A percentile compares a stretch with the other conserved stretches of the same genome.
Evolutionary conservation across 164 flowering plant genomes (phyloP).

Genomic region (Platanus orientalis): DNA sequence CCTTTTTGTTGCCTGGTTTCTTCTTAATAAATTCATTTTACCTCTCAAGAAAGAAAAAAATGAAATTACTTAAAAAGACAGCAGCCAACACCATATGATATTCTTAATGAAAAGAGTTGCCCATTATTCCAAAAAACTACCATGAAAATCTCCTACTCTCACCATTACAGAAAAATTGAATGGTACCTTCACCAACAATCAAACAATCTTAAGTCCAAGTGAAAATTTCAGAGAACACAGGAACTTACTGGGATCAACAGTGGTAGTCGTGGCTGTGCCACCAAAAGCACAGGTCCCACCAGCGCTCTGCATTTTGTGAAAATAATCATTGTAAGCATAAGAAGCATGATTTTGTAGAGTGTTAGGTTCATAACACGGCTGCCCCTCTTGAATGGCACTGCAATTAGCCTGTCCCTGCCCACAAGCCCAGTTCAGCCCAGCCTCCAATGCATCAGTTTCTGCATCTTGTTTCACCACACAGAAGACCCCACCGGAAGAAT

Average conservation of each 20-base stretch:
- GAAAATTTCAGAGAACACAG: neutral
- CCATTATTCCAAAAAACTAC: too few species aligned
- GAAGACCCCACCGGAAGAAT: constrained; percentile 35
- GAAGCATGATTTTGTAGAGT: constrained; percentile 65
- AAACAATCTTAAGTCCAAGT: neutral
- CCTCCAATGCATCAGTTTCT: constrained; percentile 46
- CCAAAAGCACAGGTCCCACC: constrained; percentile 91
- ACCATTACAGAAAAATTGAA: neutral
- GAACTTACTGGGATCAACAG: constrained; percentile 78
- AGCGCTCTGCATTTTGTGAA: constrained; percentile 48
- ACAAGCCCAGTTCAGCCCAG: constrained; percentile 91
- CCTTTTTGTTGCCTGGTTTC: too few species aligned
- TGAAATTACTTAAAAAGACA: too few species aligned
- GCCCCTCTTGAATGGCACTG: constrained; percentile 63
- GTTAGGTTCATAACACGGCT: constrained; percentile 65
- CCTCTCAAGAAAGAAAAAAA: too few species aligned
- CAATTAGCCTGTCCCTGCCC: constrained; percentile 80
- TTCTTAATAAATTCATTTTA: too few species aligned
- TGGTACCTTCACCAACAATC: too few species aligned
- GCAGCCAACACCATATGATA: too few species aligned
- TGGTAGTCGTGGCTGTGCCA: constrained; percentile 63
- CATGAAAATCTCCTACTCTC: neutral
- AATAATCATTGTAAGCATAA: constrained; percentile 89
- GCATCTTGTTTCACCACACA: constrained; percentile 65
- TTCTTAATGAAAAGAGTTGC: too few species aligned